Evolutionary conservation across 1,139 yeast genomes (phyloP), one percentile per base, ranked within the genome.

Genomic region (Sugiyamaella neomexicana): DNA sequence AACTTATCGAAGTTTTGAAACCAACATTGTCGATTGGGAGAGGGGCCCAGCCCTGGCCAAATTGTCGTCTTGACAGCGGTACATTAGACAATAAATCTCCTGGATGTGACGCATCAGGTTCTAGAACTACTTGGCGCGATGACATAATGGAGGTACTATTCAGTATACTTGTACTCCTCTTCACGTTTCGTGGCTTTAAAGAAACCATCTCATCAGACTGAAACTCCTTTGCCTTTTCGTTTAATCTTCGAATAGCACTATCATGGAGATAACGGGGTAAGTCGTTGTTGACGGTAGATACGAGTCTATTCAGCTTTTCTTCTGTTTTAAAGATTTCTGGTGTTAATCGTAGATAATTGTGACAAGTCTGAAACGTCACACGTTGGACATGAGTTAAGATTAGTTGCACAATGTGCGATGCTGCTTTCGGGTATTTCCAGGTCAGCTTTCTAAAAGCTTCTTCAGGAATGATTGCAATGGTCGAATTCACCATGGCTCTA

Each of bases 341-440:
- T 0, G 98, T 89, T 34, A 93, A 72, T 0, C 96, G 97, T 51
- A 93, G 75, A 68, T 93, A 93, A 62, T 82, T 80, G 66, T 91
- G 95, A 10, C 95, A 88, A 0, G 97, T 88, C 66, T 86, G 93
- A 72, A 91, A 84, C 0, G 98, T 91, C 5, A 93, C 97, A 63
- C 95, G 80, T 68, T 89, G 89, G 55, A 93, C 76, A 59, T 96
- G 80, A 1, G 96, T 86, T 58, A 91, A 75, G 15, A 93, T 89
- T 81, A 93, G 90, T 60, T 95, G 96, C 7, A 93, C 95, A 46
- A 93, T 91, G 68, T 91, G 97, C 0, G 97, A 88, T 0, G 97
- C 86, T 0, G 97, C 89, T 60, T 87, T 82, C 6, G 99, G 98
- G 66, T 85, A 89, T 62, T 85, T 88, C 38, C 75, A 67, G 12